Evolutionary conservation across 345 rosid species (phyloP), one percentile per base, ranked within the genome.

Genomic region (Corymbia maculata): DNA sequence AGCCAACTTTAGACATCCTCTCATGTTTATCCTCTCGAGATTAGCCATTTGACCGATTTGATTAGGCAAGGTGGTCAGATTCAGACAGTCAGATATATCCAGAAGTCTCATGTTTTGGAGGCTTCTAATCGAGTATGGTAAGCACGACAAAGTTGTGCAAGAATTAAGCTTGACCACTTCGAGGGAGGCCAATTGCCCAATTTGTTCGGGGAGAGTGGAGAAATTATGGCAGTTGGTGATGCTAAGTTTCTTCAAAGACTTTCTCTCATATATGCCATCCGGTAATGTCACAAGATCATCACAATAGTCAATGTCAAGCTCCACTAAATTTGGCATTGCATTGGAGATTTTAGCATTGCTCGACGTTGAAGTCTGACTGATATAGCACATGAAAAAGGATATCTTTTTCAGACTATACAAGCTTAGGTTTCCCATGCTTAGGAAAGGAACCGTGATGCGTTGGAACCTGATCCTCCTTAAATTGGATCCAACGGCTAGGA

Each of bases 401-500:
- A 93, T 13, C 87, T 92, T 96, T n/a, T 85, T 86, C 12, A 96
- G 91, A 86, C 85, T 93, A 30, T 21, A 52, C 36, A 93, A 52
- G 89, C 36, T 13, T 32, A 53, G 64, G 4, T 5, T 53, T 57
- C 59, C 68, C 87, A 86, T 17, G 84, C 68, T 57, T 6, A 90
- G 17, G 36, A 85, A 45, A 30, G 94, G 91, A 36, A 94, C 14
- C 6, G 86, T 90, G 51, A 89, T 80, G 9, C 90, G 90, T 70
- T 95, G 97, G 70, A 96, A 15, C 88, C 94, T 93, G n/a, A 95
- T 92, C 86, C 97, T 93, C 88, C 88, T 95, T 70, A 94, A 91
- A 88, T 90, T 90, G 87, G 95, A 88, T 32, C 85, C 88, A 26
- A 95, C 79, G 86, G 91, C 82, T 21, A 13, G 87, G 45, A 94